Evolutionary conservation across 768 basidiomycete genomes (phyloP), one percentile per base, ranked within the genome.

Genomic region (Macrolepiota albuminosa): DNA sequence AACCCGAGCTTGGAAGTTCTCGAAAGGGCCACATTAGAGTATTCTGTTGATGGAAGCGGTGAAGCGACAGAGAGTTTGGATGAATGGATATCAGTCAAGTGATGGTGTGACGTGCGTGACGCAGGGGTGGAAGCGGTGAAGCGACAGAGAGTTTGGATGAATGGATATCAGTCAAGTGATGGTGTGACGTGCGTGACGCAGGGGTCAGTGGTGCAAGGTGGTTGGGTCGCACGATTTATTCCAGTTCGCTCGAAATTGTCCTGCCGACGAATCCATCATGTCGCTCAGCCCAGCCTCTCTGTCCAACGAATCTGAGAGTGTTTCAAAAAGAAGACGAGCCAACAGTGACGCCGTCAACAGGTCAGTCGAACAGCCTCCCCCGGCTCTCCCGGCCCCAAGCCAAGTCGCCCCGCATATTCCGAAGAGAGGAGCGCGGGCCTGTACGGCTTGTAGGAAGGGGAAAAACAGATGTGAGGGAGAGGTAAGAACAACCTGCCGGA

Each of bases 401-500:
- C 78, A 75, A 58, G 58, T 72, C 57, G 34, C 78, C 34, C 69
- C 78, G n/a, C 89, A 93, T 72, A 89, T 92, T 65, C 90, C 91
- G 47, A 94, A 93, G 81, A 82, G 91, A 67, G 92, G 92, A n/a
- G 89, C 91, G 57, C 80, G 91, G 63, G 92, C 92, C 57, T 94
- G 92, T 72, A 93, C 91, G 16, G 85, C 88, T 63, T 94, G 92
- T 74, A 85, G 92, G 71, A 92, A 91, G 67, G 92, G 92, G 59
- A 95, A 94, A 80, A 95, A 95, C 78, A 81, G 92, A 72, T 95
- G 93, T 70, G 93, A 95, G 77, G 91, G 92, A 74, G 92, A 93
- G 83, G 91, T 91, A 69, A 71, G 82, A 70, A 63, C 62, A 21
- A 65, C 65, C 71, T 67, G 66, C 67, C 70, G 70, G 71, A 66